phyloP scores from a whole-genome alignment of 2,329 filamentous ascomycete species.

The Penicillium sp. region DNA sequence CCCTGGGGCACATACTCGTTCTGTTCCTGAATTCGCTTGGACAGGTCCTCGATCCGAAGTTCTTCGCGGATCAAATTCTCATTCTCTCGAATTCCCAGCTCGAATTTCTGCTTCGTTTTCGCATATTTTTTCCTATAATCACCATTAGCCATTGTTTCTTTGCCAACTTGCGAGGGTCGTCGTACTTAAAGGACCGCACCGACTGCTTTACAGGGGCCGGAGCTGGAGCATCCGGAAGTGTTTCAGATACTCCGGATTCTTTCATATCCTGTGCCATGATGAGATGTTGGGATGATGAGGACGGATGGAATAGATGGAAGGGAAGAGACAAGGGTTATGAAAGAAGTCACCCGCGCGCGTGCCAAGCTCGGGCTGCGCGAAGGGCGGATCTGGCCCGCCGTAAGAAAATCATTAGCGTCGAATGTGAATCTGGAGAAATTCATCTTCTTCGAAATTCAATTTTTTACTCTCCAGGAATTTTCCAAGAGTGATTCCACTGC shows the following conservation, averaged over 20 bases:
- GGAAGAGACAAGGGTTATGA: slow-evolving; percentile 6
- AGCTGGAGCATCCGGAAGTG: slow-evolving; percentile 32
- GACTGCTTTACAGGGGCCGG: slow-evolving; percentile 51
- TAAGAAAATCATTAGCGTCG: slow-evolving; percentile 27
- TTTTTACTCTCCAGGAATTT: background rate
- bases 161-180: background rate
- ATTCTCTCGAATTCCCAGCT: slow-evolving; percentile 74
- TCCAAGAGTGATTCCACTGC: background rate
- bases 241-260: slow-evolving; percentile 29
- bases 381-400: slow-evolving; percentile 28
- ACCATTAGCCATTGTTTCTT: slow-evolving; percentile 13
- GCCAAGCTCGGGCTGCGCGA: slow-evolving; percentile 26
- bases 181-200: slow-evolving; percentile 68
- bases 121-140: slow-evolving; percentile 78
- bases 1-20: slow-evolving; percentile 71
- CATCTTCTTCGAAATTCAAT: background rate
- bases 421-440: slow-evolving; percentile 3
- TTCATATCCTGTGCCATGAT: slow-evolving; percentile 37
- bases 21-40: slow-evolving; percentile 81
- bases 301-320: background rate
- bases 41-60: slow-evolving; percentile 75
- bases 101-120: slow-evolving; percentile 79
- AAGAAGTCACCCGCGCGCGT: slow-evolving; percentile 10
- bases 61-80: slow-evolving; percentile 69
- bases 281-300: slow-evolving; percentile 1